Evolutionary conservation across 345 rosid species (phyloP).

Genomic region (Lumnitzera littorea): DNA sequence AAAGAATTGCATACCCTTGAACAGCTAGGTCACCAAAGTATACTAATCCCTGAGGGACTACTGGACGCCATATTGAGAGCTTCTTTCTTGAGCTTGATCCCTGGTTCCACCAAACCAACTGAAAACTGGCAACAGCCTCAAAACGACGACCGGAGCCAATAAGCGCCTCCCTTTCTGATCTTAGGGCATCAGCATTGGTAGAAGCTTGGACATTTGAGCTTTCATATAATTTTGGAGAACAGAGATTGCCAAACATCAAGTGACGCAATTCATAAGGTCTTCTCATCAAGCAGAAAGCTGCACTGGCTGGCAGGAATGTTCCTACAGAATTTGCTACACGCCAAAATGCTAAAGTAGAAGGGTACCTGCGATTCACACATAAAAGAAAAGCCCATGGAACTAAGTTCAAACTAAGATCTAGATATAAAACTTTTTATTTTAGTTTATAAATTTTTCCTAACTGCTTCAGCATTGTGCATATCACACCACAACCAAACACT

Average conservation of each 20-base stretch:
- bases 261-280: constrained; percentile 74
- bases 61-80: constrained; percentile 89
- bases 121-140: constrained; percentile 80
- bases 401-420: not conserved
- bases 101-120: constrained; percentile 84
- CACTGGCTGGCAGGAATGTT: constrained; percentile 80
- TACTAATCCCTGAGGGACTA: constrained; percentile 66
- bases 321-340: constrained; percentile 81
- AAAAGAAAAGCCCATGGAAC: not conserved
- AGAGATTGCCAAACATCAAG: constrained; percentile 47
- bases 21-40: constrained; percentile 95
- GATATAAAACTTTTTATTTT: not conserved
- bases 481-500: no score
- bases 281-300: constrained; percentile 42
- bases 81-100: constrained; percentile 63
- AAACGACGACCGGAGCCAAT: constrained; percentile 49
- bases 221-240: constrained; percentile 31
- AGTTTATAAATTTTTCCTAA: no score
- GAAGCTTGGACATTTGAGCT: constrained; percentile 25
- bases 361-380: constrained; percentile 42
- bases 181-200: constrained; percentile 18
- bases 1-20: constrained; percentile 57
- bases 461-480: not conserved
- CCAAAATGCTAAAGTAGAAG: constrained; percentile 75
- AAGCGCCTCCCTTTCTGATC: constrained; percentile 24